Percentiles rank a stretch among this genome's conserved stretches.
Evolutionary conservation across 345 rosid species (phyloP).

Genomic region (Syzygium aromaticum): DNA sequence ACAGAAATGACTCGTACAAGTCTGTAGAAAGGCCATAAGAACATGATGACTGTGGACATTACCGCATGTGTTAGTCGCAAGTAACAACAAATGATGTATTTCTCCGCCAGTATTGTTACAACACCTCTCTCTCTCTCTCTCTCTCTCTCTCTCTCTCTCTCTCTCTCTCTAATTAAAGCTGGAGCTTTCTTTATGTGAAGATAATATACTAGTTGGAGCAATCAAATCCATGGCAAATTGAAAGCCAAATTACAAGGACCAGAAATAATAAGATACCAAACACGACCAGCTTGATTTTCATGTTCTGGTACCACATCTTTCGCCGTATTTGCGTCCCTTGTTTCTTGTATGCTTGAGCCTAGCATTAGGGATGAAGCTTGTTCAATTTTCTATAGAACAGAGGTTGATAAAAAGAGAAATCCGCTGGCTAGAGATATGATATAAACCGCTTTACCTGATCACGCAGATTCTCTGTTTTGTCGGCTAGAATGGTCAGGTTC

Average conservation of each 20-base stretch:
- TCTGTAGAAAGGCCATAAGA: neutral
- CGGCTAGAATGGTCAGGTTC: constrained; percentile 51
- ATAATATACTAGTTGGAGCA: constrained; percentile 43
- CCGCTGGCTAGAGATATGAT: neutral
- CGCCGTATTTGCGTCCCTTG: constrained; percentile 65
- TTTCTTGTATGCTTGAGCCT: constrained; percentile 71
- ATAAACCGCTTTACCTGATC: constrained; percentile 43
- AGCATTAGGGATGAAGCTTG: neutral
- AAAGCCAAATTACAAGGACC: constrained; percentile 78
- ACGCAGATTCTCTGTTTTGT: constrained; percentile 70
- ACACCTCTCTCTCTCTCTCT: neutral
- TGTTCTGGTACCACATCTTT: constrained; percentile 96
- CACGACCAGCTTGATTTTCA: constrained; percentile 89
- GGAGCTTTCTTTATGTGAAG: neutral
- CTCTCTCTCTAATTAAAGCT: neutral
- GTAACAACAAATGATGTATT: neutral
- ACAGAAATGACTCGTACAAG: neutral
- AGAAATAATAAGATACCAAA: constrained; percentile 69
- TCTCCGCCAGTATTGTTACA: neutral
- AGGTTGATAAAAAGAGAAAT: neutral
- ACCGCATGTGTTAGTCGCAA: neutral
- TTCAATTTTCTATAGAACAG: neutral
- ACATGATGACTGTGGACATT: neutral
- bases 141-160: neutral
- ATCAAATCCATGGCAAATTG: constrained; percentile 72